Evolutionary conservation across 1,284 basidiomycete genomes (phyloP).

Genomic region (Vanrija sp.): DNA sequence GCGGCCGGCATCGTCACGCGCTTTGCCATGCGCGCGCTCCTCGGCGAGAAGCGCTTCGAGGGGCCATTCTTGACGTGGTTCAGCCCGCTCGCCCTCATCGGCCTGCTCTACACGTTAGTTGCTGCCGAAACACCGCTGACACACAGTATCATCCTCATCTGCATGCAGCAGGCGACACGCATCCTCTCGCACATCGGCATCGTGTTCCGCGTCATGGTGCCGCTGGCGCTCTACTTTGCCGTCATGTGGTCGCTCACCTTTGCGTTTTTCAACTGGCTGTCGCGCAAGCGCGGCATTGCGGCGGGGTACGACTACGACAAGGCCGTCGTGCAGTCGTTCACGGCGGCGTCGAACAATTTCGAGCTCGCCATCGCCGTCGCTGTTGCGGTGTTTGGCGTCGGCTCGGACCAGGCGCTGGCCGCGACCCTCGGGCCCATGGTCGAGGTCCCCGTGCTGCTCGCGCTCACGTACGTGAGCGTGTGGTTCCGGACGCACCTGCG

Average conservation of each 20-base stretch:
- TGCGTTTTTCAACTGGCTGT: slow-evolving; percentile 56
- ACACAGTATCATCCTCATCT: slow-evolving; percentile 61
- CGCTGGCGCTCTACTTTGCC: slow-evolving; percentile 71
- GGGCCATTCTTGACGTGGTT: slow-evolving; percentile 64
- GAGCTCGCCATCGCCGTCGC: slow-evolving; percentile 81
- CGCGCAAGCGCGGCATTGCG: slow-evolving; percentile 22
- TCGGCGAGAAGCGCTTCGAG: slow-evolving; percentile 56
- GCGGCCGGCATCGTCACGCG: slow-evolving; percentile 67
- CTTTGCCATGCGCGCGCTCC: slow-evolving; percentile 53
- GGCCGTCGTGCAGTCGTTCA: slow-evolving; percentile 62
- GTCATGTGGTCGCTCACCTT: slow-evolving; percentile 72
- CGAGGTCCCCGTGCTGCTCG: slow-evolving; percentile 70
- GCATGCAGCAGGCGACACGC: slow-evolving; percentile 62
- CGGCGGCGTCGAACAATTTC: slow-evolving; percentile 53
- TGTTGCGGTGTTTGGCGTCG: slow-evolving; percentile 70
- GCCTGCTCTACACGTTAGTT: slow-evolving; percentile 57
- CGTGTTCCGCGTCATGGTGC: slow-evolving; percentile 74
- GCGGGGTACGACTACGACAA: slow-evolving; percentile 56
- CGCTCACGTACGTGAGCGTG: slow-evolving; percentile 63
- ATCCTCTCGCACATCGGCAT: slow-evolving; percentile 65
- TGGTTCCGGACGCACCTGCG: too few relatives aligned
- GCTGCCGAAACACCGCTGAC: neutral
- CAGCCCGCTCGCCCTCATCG: slow-evolving; percentile 66
- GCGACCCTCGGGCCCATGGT: slow-evolving; percentile 70
- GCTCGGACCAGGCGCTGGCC: slow-evolving; percentile 69